phyloP scores from a whole-genome alignment of 108 stramenopile species.

The Thalassiosira profunda region DNA sequence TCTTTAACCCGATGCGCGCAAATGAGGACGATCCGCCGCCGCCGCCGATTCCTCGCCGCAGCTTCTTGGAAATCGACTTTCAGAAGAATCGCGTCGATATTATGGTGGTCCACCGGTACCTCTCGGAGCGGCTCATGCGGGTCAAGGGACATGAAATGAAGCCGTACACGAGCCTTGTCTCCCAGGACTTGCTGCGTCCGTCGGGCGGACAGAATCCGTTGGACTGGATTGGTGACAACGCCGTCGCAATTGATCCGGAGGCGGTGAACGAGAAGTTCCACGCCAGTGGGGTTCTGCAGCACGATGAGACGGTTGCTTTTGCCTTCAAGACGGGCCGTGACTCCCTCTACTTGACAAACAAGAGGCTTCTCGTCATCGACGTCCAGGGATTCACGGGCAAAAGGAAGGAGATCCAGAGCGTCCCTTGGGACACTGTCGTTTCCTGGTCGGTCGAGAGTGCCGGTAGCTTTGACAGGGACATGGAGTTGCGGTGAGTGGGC shows the following conservation, averaged over 20 bases:
- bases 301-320: constrained; percentile 64
- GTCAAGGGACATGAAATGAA: constrained; percentile 26
- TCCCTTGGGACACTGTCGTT: constrained; percentile 56
- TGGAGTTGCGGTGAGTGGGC: constrained; percentile 43
- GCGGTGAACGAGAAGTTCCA: constrained; percentile 56
- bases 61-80: constrained; percentile 70
- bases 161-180: constrained; percentile 35
- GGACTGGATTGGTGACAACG: constrained; percentile 62
- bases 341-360: constrained; percentile 55
- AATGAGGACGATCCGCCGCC: constrained; percentile 60
- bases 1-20: constrained; percentile 42
- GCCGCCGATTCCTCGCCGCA: constrained; percentile 51
- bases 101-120: constrained; percentile 55
- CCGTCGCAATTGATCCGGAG: constrained; percentile 54
- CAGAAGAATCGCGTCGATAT: constrained; percentile 75
- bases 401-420: constrained; percentile 57
- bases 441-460: constrained; percentile 71
- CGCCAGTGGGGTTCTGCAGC: constrained; percentile 52
- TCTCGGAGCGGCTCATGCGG: constrained; percentile 54
- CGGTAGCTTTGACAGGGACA: constrained; percentile 68
- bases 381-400: constrained; percentile 62
- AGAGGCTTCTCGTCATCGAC: constrained; percentile 46
- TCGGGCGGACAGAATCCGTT: constrained; percentile 45
- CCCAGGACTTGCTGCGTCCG: constrained; percentile 29
- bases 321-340: constrained; percentile 78